Conservation (phyloP, 208 protist genomes). For the Crithidia mellificae region DNA sequence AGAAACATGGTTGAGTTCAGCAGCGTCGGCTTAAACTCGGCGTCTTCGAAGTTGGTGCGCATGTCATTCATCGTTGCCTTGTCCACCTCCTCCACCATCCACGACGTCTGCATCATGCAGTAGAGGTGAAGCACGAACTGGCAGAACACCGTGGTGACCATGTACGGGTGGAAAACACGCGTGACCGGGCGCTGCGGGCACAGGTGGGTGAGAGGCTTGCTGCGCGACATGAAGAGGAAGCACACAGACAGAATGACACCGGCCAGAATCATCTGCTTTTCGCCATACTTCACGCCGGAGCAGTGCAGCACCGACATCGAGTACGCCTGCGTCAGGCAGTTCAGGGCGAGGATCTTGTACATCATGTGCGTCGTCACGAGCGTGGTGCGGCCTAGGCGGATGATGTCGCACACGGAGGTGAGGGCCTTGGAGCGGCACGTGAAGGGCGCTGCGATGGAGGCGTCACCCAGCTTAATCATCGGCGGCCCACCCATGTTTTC, state of each 20-base stretch:
- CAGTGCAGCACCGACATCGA: slow-evolving; percentile 96
- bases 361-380: slow-evolving; percentile 98
- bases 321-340: slow-evolving; percentile 97
- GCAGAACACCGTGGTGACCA: slow-evolving; percentile 93
- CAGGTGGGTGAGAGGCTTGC: slow-evolving; percentile 92
- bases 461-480: slow-evolving; percentile 94
- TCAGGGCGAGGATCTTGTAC: slow-evolving; percentile 99
- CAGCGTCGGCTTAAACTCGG: slow-evolving; percentile 95
- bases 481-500: slow-evolving; percentile 68
- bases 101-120: slow-evolving; percentile 87
- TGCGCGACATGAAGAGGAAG: slow-evolving; percentile 98
- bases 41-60: slow-evolving; percentile 64
- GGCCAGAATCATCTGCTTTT: slow-evolving; percentile 96
- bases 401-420: slow-evolving; percentile 92
- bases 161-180: slow-evolving; percentile 95
- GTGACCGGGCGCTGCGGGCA: slow-evolving; percentile 91
- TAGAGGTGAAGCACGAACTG: slow-evolving; percentile 96
- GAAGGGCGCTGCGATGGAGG: slow-evolving; percentile 93
- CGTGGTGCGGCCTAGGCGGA: slow-evolving; percentile 97
- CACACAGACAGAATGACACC: slow-evolving; percentile 95
- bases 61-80: slow-evolving; percentile 55
- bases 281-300: slow-evolving; percentile 97
- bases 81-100: slow-evolving; percentile 79
- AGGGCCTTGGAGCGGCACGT: slow-evolving; percentile 91
- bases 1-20: slow-evolving; percentile 98